phyloP scores from a whole-genome alignment of 192 early-diverging fungal species.

The Lobosporangium transversale region DNA sequence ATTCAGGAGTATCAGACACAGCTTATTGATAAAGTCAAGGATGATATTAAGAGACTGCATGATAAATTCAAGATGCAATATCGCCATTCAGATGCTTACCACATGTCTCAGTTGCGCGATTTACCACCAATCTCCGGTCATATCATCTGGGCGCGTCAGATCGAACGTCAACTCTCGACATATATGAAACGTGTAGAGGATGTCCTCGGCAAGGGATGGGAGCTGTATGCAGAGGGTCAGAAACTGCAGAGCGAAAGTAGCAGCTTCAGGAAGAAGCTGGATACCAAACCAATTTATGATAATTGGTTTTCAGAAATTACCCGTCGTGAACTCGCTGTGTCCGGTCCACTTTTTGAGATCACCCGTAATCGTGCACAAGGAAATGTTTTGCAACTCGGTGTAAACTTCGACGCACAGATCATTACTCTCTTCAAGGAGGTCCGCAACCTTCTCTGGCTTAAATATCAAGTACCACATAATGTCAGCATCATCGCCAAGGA shows the following conservation, averaged over 20 bases:
- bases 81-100: slow-evolving; percentile 84
- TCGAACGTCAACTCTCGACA: slow-evolving; percentile 94
- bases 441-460: slow-evolving; percentile 94
- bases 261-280: slow-evolving; percentile 94
- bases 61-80: slow-evolving; percentile 96
- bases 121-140: slow-evolving; percentile 91
- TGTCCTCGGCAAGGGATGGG: slow-evolving; percentile 97
- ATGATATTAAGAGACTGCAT: slow-evolving; percentile 95
- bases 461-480: slow-evolving; percentile 92
- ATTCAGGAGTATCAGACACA: slow-evolving; percentile 99
- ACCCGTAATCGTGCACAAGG: slow-evolving; percentile 80
- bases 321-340: slow-evolving; percentile 81
- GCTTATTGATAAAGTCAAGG: slow-evolving; percentile 97
- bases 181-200: slow-evolving; percentile 99
- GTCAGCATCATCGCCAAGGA: slow-evolving; percentile 93
- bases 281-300: slow-evolving; percentile 91
- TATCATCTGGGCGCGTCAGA: slow-evolving; percentile 97
- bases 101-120: slow-evolving; percentile 94
- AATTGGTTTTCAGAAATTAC: slow-evolving; percentile 89
- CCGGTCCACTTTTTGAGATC: slow-evolving; percentile 92
- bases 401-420: slow-evolving; percentile 95
- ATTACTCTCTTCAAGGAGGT: slow-evolving; percentile 99
- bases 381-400: slow-evolving; percentile 77
- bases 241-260: slow-evolving; percentile 88
- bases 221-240: slow-evolving; percentile 96